These are phyloP conservation scores for Chalciporus chontae DNA, from an alignment of 768 basidiomycete species.

Conservation along the genomic window DNA sequence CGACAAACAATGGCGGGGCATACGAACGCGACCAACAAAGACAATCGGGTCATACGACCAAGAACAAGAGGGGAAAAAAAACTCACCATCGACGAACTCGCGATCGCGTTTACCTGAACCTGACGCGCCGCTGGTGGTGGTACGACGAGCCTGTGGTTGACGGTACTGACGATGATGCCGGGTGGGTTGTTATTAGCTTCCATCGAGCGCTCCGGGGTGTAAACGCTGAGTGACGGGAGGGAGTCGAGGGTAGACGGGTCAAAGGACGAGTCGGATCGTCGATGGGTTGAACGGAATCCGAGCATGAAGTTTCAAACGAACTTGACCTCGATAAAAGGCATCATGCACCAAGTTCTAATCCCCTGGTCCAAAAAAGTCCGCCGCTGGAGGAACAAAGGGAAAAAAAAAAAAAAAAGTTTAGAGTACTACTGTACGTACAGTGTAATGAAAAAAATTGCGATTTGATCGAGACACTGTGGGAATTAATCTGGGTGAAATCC, in stretches of 20 bases:
- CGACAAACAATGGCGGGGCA: no score
- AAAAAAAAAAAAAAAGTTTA: not conserved
- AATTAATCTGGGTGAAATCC: no score
- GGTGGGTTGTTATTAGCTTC: not conserved
- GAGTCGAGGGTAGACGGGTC: no score
- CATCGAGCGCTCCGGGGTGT: not conserved
- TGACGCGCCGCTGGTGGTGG: not conserved
- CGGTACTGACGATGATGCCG: not conserved
- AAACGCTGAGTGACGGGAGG: no score
- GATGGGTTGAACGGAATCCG: no score
- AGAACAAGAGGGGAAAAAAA: not conserved
- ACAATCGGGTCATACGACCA: not conserved
- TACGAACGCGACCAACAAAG: no score
- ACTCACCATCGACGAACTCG: slow-evolving; percentile 2
- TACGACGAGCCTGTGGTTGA: no score
- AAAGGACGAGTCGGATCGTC: no score
- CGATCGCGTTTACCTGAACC: not conserved
- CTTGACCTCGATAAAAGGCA: not conserved
- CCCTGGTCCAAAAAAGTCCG: not conserved
- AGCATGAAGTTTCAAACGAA: not conserved
- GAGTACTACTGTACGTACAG: no score
- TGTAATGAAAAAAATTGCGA: not conserved
- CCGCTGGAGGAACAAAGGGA: not conserved
- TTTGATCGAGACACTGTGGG: no score
- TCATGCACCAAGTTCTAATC: no score